phyloP scores from a whole-genome alignment of 495 filamentous ascomycete genomes.

The Aspergillus cavernicola region DNA sequence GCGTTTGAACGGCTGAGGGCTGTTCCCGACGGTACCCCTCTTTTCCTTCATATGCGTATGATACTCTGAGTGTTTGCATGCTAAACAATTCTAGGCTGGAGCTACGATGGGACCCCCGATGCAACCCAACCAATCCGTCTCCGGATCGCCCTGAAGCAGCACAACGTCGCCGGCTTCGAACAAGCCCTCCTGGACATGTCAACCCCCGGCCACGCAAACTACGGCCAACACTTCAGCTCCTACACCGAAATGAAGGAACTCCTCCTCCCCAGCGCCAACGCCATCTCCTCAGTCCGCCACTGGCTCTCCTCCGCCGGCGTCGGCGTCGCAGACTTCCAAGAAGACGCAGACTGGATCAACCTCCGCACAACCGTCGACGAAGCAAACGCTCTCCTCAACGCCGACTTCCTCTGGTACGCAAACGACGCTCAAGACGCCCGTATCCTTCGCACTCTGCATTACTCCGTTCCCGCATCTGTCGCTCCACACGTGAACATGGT shows the following conservation, averaged over 20 bases:
- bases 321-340: conserved; percentile 44
- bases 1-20: conserved; percentile 36
- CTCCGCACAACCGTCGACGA: conserved; percentile 50
- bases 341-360: conserved; percentile 61
- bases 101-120: conserved; percentile 26
- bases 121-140: conserved; percentile 33
- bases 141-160: conserved; percentile 53
- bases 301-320: conserved; percentile 50
- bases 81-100: conserved; percentile 32
- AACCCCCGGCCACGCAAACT: conserved; percentile 54
- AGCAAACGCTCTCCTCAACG: conserved; percentile 52
- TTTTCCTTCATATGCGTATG: not conserved
- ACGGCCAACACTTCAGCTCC: conserved; percentile 59
- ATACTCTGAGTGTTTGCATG: not conserved
- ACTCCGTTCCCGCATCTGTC: conserved; percentile 55
- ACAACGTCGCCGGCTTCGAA: conserved; percentile 58
- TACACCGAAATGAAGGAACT: conserved; percentile 53
- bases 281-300: conserved; percentile 41
- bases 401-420: conserved; percentile 55
- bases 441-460: conserved; percentile 55
- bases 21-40: conserved; percentile 33
- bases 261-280: conserved; percentile 47
- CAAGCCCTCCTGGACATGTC: conserved; percentile 56
- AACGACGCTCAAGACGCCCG: conserved; percentile 25
- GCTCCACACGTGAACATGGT: conserved; percentile 46